Percentiles rank a stretch among this genome's conserved stretches.
Conservation (phyloP, 2,329 filamentous ascomycete species). For the Beauveria scarabaeidicola region DNA sequence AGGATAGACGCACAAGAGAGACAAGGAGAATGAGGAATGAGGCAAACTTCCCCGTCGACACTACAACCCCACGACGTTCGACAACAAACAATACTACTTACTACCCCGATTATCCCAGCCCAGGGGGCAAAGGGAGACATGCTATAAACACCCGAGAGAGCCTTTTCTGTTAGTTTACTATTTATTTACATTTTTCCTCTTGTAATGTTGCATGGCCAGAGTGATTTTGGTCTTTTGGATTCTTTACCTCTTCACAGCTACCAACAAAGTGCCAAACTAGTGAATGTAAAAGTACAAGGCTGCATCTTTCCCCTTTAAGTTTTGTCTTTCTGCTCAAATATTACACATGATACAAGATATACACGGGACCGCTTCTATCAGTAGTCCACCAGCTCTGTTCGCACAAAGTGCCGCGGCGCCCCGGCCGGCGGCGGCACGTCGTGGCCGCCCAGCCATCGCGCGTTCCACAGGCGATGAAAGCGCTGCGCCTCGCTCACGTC, state of each 20-base stretch:
- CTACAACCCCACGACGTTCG: not conserved
- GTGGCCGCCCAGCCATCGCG: conserved; percentile 20
- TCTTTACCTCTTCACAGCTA: not conserved
- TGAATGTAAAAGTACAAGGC: not conserved
- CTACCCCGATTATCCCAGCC: not conserved
- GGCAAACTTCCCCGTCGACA: not conserved
- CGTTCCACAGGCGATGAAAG: conserved; percentile 35
- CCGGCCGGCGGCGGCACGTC: not conserved
- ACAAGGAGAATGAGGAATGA: conserved; percentile 6
- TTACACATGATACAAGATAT: conserved; percentile 3
- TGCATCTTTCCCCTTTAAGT: not conserved
- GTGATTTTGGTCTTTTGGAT: not conserved
- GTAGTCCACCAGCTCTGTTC: conserved; percentile 6
- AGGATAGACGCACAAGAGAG: conserved; percentile 1
- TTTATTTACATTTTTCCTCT: conserved; percentile 1
- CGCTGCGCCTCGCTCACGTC: conserved; percentile 27
- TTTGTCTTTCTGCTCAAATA: not conserved
- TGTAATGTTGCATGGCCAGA: not conserved
- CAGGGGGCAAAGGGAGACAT: not conserved
- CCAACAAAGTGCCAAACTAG: not conserved
- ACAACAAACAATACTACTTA: conserved; percentile 5
- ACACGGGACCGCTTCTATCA: not conserved
- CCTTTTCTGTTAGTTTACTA: conserved; percentile 10
- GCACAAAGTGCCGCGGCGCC: conserved; percentile 1
- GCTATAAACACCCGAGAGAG: conserved; percentile 5